These are phyloP conservation scores for Penicillium mononematosum DNA, from an alignment of 495 filamentous ascomycete species.

Conservation along the genomic window DNA sequence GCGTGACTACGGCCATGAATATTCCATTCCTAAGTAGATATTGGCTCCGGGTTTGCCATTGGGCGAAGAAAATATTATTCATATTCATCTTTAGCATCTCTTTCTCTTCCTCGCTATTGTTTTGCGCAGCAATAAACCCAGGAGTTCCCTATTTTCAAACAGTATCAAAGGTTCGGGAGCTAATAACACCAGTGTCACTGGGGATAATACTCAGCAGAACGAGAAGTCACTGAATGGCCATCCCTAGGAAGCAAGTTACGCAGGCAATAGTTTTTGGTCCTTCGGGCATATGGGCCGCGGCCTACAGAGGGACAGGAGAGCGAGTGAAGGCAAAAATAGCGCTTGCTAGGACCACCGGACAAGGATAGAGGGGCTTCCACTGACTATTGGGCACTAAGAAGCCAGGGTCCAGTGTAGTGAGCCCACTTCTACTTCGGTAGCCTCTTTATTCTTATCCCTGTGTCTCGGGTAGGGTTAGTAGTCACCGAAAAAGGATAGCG, in stretches of 20 bases:
- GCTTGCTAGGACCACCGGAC: background rate
- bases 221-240: background rate
- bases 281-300: background rate
- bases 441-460: background rate
- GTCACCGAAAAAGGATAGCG: background rate
- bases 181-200: background rate
- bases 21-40: background rate
- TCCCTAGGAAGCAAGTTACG: slow-evolving; percentile 3
- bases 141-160: background rate
- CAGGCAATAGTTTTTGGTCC: slow-evolving; percentile 2
- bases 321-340: background rate
- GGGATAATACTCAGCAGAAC: background rate
- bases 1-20: background rate
- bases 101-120: background rate
- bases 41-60: background rate
- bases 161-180: background rate
- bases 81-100: background rate
- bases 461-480: background rate
- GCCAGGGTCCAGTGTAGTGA: background rate
- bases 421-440: background rate
- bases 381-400: background rate
- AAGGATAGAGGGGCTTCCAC: background rate
- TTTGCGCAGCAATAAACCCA: background rate
- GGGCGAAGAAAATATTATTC: background rate
- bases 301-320: slow-evolving; percentile 3